Conservation (phyloP, 2,329 filamentous ascomycete genomes). For the Trichoderma sp. region DNA sequence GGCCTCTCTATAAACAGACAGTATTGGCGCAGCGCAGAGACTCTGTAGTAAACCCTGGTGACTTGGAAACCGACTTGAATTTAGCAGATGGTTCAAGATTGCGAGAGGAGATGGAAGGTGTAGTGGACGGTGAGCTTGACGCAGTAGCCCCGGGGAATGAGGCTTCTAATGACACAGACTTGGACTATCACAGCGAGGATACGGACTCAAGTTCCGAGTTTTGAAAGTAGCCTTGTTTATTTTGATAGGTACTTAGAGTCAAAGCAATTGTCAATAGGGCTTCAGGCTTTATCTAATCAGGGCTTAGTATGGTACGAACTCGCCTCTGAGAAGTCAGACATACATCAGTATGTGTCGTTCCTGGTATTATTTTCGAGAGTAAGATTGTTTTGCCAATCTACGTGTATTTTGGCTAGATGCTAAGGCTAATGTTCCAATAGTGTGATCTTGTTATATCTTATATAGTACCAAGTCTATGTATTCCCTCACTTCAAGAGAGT, state of each 20-base stretch:
- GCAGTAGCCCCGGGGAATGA: background rate
- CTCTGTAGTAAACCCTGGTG: background rate
- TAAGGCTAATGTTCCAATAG: background rate
- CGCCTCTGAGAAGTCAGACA: background rate
- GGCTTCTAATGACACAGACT: background rate
- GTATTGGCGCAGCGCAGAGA: background rate
- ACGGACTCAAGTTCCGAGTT: background rate
- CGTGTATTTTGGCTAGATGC: background rate
- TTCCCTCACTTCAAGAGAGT: background rate
- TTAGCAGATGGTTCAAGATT: background rate
- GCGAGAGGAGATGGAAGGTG: background rate
- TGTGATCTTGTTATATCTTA: background rate
- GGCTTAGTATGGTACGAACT: background rate
- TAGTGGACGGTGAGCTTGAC: background rate
- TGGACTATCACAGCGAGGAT: background rate
- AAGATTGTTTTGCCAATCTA: background rate
- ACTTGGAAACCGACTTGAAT: background rate
- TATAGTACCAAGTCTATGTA: background rate
- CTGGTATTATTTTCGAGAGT: background rate
- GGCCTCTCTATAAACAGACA: background rate
- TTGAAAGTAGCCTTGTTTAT: background rate
- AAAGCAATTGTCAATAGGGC: background rate
- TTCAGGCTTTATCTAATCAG: background rate
- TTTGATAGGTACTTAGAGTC: background rate
- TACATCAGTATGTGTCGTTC: background rate